Base-by-base conservation (phyloP, 768 basidiomycete species). In the Rhizopogon roseolus region DNA sequence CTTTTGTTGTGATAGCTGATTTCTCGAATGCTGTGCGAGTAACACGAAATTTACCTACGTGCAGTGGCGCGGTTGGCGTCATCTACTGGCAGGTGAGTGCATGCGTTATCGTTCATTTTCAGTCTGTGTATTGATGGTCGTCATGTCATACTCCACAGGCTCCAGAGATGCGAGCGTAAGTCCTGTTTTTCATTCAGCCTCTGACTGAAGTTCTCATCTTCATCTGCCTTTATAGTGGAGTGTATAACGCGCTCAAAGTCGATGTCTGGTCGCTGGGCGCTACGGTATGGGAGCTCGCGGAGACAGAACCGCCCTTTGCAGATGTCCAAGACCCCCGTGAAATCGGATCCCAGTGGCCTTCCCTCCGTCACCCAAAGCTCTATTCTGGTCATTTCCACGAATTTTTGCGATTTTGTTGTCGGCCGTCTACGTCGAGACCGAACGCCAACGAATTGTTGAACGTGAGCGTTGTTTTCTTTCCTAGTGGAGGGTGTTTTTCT, bases 211-310 rank as follows among this genome's bases (percentile, higher is more conserved):
- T 41, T 42, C 57, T 61, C 9, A 64, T 49, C 13, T 48, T 50
- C 25, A 16, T 53, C 37, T 53, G 22, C 32, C 38, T n/a, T 43
- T 41, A 14, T 49, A 87, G 85, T 49, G 84, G 85, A 10, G 73
- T 83, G 0, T 91, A 92, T 61, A 76, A 92, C 60, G 80, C 83
- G 1, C 76, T 90, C 41, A 85, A 85, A 64, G 81, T 90, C 43
- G 90, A 92, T 55, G 74, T 86, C 0, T 92, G 88, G 88, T 90
- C 88, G 0, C 72, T 90, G 6, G 90, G 90, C 1, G 90, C 90
- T 0, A 92, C 90, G 0, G 77, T 88, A 0, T 91, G 90, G 90
- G 90, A 92, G 63, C 77, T 88, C 69, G 86, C 86, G 1, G 79
- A 92, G 63, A 80, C 83, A 6, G 75, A 80, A 49, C 90, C 90